Base-by-base conservation (phyloP, 345 rosid genomes). In the Aquilaria yunnanensis region DNA sequence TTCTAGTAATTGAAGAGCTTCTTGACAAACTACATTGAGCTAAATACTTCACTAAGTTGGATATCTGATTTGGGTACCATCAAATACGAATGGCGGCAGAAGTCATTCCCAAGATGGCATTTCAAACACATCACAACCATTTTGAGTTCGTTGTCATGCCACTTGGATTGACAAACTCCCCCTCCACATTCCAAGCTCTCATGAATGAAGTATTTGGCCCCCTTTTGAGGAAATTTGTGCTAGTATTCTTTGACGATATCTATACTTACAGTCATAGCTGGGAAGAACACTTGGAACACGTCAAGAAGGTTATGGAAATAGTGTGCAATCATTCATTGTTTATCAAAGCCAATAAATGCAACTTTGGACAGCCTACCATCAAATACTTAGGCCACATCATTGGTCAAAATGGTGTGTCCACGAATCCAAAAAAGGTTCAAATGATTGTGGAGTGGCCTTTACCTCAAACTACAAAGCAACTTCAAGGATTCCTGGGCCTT, bases 341-440 rank as follows among this genome's bases (percentile, higher is more conserved):
- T 0, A 33, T 23, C 0, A 63, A 63, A 1, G 2, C 3, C 11
- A 5, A 2, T 2, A 65, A 56, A 7, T 58, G 63, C 11, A 0
- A 0, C 0, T 66, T 66, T 50, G 56, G 10, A 1, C 16, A 11
- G 16, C 0, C 1, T 0, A 3, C 30, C 3, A 7, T 66, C 4
- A 47, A 57, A 10, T 66, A 56, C 30, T 14, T 57, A 16, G 67
- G 63, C 37, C 69, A 66, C 29, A 31, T 57, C 5, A 48, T 56
- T 1, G 12, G 47, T 1, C 10, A 55, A 1, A 0, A 32, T 2
- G 56, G 70, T 2, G 70, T 66, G 2, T 16, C 7, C 0, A 33
- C 10, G 2, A 32, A 66, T 32, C 57, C 54, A 16, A 5, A 2
- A 0, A 67, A 67, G 60, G n/a, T 58, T 0, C 12, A 23, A 0